Evolutionary conservation across 2,329 filamentous ascomycete genomes (phyloP), one percentile per base, ranked within the genome.

Genomic region (Colletotrichum abscissum): DNA sequence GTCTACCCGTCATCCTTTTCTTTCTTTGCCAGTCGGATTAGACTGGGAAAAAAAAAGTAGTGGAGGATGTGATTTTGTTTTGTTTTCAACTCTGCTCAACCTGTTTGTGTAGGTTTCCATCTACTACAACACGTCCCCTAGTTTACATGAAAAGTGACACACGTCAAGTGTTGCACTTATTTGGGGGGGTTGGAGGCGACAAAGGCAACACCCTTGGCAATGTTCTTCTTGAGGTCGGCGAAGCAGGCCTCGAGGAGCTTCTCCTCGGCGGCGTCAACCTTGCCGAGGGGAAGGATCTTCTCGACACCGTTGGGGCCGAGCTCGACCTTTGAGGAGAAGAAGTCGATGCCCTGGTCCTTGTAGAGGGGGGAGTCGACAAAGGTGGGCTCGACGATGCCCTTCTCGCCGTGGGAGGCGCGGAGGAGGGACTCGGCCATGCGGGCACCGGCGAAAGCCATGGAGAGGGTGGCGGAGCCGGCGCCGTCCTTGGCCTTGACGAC

Each of bases 401-500:
- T 97, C 91, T 97, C 92, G 84, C 97, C 97, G 86, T 97, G 92
- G 73, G 93, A 88, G 80, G 97, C 97, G 86, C 95, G 95, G 87
- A 99, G 93, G 80, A 99, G 88, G 79, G 93, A 95, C 89, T 98
- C 95, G 79, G 97, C 95, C 86, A 92, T 89, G 85, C 91, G 90
- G 82, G 90, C 90, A 84, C 96, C 96, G 78, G 96, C 96, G 91
- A 98, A 96, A 82, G 96, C 96, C 96, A 99, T 99, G 88, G 95
- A 98, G 80, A 98, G 94, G 76, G 96, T 98, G 83, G 96, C 96
- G 79, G 95, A 98, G 80, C 96, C 96, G 81, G 95, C 95, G 86
- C 96, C 97, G 83, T 96, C 95, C 94, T 98, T 98, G 87, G 96
- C 97, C 92, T 98, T 91, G 88, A 98, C 96, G 79, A 98, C 96